Evolutionary conservation across 1,284 basidiomycete species (phyloP).

Genomic region (Leccinum ambiguum): DNA sequence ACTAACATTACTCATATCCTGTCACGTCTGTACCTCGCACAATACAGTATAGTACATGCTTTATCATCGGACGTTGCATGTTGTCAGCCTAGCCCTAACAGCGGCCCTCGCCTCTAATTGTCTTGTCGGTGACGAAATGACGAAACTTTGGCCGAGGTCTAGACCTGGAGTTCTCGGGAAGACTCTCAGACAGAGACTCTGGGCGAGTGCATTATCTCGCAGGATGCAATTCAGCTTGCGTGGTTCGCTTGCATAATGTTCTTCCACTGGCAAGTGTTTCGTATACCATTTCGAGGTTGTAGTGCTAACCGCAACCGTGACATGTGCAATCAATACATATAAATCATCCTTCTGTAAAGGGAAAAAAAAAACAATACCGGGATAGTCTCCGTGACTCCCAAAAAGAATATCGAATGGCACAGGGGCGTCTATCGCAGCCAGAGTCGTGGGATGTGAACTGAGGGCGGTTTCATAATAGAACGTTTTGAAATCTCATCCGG

Average conservation of each 20-base stretch:
- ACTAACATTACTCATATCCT: conserved; percentile 19
- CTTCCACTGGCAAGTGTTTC: conserved; percentile 38
- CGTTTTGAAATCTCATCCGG: conserved; percentile 64
- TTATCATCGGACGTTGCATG: conserved; percentile 13
- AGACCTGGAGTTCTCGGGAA: conserved; percentile 39
- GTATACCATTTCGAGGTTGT: conserved; percentile 61
- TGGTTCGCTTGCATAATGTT: conserved; percentile 41
- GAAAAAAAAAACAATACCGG: conserved; percentile 42
- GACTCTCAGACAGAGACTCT: conserved; percentile 22
- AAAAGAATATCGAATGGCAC: conserved; percentile 53
- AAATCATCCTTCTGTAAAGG: not conserved
- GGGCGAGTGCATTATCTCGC: conserved; percentile 45
- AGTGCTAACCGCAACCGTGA: conserved; percentile 50
- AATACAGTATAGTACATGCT: conserved; percentile 17
- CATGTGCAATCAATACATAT: conserved; percentile 8
- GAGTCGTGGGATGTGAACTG: conserved; percentile 50
- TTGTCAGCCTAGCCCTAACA: conserved; percentile 9
- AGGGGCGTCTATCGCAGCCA: conserved; percentile 50
- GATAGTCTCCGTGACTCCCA: conserved; percentile 62
- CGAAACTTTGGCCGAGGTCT: not conserved
- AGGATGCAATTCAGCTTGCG: conserved; percentile 40
- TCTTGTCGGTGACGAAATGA: not conserved
- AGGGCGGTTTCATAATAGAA: conserved; percentile 75
- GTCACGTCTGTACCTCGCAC: conserved; percentile 31
- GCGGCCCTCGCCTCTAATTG: not conserved